Percentiles rank a stretch among this genome's conserved stretches.
Evolutionary conservation across 2,329 filamentous ascomycete species (phyloP).

Genomic region (Pezicula neosporulosa): DNA sequence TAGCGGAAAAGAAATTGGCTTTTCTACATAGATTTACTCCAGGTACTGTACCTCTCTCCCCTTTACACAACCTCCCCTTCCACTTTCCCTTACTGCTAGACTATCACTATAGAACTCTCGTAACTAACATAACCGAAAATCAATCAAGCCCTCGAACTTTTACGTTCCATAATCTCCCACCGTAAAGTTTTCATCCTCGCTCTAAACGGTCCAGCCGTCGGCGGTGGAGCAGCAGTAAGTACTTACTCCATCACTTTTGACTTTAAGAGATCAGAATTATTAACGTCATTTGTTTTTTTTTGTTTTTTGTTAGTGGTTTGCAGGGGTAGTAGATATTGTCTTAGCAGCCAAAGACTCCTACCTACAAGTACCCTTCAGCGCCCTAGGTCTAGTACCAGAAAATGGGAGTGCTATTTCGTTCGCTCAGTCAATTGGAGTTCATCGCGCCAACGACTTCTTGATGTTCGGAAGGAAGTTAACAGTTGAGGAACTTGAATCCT

Average conservation of each 20-base stretch:
- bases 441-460: conserved; percentile 47
- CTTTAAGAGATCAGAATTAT: too few species aligned
- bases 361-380: conserved; percentile 45
- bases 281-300: too few species aligned
- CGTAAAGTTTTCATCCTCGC: conserved; percentile 46
- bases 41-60: too few species aligned
- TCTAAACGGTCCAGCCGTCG: conserved; percentile 46
- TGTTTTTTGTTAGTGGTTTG: conserved; percentile 34
- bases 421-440: conserved; percentile 43
- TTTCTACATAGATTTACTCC: conserved; percentile 7
- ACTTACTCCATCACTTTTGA: too few species aligned
- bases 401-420: conserved; percentile 42
- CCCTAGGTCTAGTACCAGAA: conserved; percentile 45
- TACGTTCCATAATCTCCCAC: conserved; percentile 45
- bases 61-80: too few species aligned
- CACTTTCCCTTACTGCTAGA: too few species aligned
- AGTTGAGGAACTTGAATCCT: conserved; percentile 37
- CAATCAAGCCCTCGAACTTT: conserved; percentile 29
- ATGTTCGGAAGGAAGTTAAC: conserved; percentile 46
- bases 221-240: conserved; percentile 38
- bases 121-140: not conserved
- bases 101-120: too few species aligned
- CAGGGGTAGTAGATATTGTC: conserved; percentile 44
- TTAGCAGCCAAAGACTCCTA: conserved; percentile 40
- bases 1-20: conserved; percentile 21